phyloP scores from a whole-genome alignment of 345 rosid genomes.

The Arabidopsis thaliana region DNA sequence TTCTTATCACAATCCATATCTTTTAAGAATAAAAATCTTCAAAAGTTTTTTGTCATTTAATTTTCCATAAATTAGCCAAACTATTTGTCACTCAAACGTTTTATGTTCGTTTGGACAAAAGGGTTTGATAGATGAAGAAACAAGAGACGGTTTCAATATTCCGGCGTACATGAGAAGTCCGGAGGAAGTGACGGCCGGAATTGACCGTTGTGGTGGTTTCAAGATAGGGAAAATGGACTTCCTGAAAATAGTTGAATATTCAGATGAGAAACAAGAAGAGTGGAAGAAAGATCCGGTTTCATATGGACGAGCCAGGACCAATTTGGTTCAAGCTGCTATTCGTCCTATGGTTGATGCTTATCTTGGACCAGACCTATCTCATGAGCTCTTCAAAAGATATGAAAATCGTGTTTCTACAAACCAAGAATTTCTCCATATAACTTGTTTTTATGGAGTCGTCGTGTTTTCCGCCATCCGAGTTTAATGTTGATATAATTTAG shows the following conservation, averaged over 20 bases:
- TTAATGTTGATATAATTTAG: conserved; percentile 17
- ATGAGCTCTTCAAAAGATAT: conserved; percentile 55
- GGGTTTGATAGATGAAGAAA: conserved; percentile 61
- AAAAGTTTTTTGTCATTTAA: neutral
- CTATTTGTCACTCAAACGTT: neutral
- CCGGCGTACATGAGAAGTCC: conserved; percentile 69
- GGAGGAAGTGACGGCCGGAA: conserved; percentile 58
- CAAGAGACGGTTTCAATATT: conserved; percentile 64
- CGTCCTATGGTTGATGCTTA: conserved; percentile 58
- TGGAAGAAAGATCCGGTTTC: conserved; percentile 59
- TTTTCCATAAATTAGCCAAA: neutral
- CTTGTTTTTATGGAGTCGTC: conserved; percentile 59
- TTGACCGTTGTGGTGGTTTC: conserved; percentile 57
- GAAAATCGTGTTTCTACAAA: conserved; percentile 51
- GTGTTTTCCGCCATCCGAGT: conserved; percentile 51
- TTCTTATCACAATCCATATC: neutral
- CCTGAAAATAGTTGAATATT: conserved; percentile 52
- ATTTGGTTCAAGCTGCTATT: conserved; percentile 59
- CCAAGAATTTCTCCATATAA: conserved; percentile 50
- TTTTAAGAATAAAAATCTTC: neutral
- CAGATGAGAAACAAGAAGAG: conserved; percentile 56
- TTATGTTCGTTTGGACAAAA: conserved; percentile 33
- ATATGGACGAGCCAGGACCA: conserved; percentile 60
- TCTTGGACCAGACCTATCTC: conserved; percentile 54
- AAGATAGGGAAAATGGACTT: conserved; percentile 58